Evolutionary conservation across 2,329 filamentous ascomycete species (phyloP), one percentile per base, ranked within the genome.

Genomic region (Clarireedia hainanense): DNA sequence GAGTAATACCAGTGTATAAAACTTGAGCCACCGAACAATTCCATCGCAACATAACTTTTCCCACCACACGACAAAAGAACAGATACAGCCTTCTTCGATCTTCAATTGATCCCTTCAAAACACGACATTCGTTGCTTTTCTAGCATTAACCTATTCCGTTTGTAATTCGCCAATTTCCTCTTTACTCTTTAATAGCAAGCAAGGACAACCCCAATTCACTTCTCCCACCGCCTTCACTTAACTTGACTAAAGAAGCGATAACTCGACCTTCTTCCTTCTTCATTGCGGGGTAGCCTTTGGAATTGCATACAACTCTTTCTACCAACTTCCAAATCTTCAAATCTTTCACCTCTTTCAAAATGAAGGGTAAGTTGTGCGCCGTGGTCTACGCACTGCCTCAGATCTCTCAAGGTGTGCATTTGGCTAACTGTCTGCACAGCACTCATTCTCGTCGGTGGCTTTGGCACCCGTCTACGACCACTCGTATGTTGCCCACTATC

Each of bases 401-500:
- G 42, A 48, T 20, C 52, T 5, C 3, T 42, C 30, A 6, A 14
- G 14, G 23, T 37, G 10, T 40, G 55, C 45, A 55, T 50, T 34
- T 34, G 30, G 30, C 63, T 69, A 58, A 69, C 55, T 53, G 58
- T 34, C 12, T 27, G 3, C 30, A 45, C 37, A 96, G 91, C 91
- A 77, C 87, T 96, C 72, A 96, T 96, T 86, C 91, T 97, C 72
- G 94, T 97, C 75, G 94, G 94, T 78, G 94, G 92, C 74, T 99
- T 96, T 75, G 92, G 92, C 77, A 99, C 92, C 74, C 91, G 92
- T 76, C 87, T 99, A 70, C 89, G 92, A 72, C 92, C 92, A 79
- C 83, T 97, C 71, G 90, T 95, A 86, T 71, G 86, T 77, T 58
- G 58, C 55, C 57, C 60, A 60, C 46, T 55, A 39, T n/a, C 37